Conservation (phyloP, 352 stramenopile species). For the Phytophthora sp. region DNA sequence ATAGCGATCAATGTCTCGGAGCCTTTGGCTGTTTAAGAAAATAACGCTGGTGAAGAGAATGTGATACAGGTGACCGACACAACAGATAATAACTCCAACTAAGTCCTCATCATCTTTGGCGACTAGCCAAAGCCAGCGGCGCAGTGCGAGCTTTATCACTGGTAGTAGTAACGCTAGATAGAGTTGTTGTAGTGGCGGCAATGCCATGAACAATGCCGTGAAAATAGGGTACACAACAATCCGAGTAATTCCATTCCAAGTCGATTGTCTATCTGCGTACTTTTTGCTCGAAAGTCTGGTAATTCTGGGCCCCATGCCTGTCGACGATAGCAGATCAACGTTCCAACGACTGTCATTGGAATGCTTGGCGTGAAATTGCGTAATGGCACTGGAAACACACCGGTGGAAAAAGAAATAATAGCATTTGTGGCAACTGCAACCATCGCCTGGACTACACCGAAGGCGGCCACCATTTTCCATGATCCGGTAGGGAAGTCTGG, state of each 20-base stretch:
- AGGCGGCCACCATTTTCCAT: slow-evolving; percentile 6
- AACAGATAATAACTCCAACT: slow-evolving; percentile 6
- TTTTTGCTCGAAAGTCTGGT: too few species aligned
- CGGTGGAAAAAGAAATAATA: slow-evolving; percentile 3
- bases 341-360: slow-evolving; percentile 10
- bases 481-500: slow-evolving; percentile 12
- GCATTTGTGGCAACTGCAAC: slow-evolving; percentile 24
- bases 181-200: slow-evolving; percentile 22
- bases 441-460: slow-evolving; percentile 6
- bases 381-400: slow-evolving; percentile 43
- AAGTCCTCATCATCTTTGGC: slow-evolving; percentile 32
- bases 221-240: slow-evolving; percentile 43
- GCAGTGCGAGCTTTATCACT: slow-evolving; percentile 30
- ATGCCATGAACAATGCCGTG: slow-evolving; percentile 32
- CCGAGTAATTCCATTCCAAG: slow-evolving; percentile 7
- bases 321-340: neutral
- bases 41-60: slow-evolving; percentile 42
- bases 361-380: slow-evolving; percentile 16
- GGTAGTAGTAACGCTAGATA: slow-evolving; percentile 36
- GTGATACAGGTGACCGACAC: slow-evolving; percentile 37
- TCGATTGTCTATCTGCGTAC: slow-evolving; percentile 14
- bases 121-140: slow-evolving; percentile 20
- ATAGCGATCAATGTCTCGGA: slow-evolving; percentile 29
- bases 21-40: slow-evolving; percentile 44
- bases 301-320: too few species aligned